These are phyloP conservation scores for Fraxinus floribunda DNA, from an alignment of 305 asterid species.

Conservation along the genomic window DNA sequence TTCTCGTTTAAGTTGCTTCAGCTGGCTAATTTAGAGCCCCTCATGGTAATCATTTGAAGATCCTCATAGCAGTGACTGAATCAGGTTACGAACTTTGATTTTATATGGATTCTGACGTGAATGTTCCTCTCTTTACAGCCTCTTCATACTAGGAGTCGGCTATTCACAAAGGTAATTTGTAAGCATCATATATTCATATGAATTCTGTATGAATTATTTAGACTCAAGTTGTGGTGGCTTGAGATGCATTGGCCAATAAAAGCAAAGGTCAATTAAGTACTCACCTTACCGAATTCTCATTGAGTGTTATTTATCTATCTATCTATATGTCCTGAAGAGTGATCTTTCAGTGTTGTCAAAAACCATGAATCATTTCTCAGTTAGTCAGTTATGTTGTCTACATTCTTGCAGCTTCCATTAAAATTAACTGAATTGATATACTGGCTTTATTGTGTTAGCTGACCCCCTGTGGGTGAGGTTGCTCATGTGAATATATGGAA, in stretches of 20 bases:
- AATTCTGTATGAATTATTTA: background rate
- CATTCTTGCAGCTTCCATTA: background rate
- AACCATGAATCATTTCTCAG: background rate
- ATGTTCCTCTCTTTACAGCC: constrained; percentile 55
- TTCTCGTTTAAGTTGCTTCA: background rate
- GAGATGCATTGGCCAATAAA: constrained; percentile 12
- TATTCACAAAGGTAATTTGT: constrained; percentile 74
- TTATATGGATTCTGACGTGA: constrained; percentile 16
- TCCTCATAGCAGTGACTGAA: background rate
- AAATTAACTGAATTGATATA: background rate
- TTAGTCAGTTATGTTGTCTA: background rate
- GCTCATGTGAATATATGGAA: background rate
- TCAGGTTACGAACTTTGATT: background rate
- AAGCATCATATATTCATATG: constrained; percentile 9
- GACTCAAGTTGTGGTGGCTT: constrained; percentile 5
- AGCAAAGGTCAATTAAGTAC: background rate
- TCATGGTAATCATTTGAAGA: background rate
- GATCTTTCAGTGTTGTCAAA: background rate
- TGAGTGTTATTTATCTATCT: background rate
- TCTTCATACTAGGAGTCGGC: constrained; percentile 66
- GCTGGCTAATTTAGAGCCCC: background rate
- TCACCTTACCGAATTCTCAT: background rate
- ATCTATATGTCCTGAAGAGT: background rate
- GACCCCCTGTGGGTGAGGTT: background rate
- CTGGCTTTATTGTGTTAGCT: background rate